phyloP scores from a whole-genome alignment of 495 filamentous ascomycete genomes.

The Talaromyces trachyspermus region DNA sequence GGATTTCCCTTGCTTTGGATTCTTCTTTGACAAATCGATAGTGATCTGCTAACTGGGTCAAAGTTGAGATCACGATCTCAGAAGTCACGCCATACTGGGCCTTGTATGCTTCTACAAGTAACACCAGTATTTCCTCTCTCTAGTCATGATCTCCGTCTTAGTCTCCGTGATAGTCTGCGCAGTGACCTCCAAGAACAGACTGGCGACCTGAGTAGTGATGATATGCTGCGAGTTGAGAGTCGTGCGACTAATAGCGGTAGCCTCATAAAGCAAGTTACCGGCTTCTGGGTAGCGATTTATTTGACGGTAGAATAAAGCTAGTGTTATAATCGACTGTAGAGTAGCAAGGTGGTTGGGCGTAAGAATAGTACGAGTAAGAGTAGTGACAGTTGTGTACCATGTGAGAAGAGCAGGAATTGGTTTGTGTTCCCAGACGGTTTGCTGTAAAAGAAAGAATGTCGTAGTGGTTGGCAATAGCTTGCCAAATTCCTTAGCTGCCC shows the following conservation, averaged over 20 bases:
- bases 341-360: conserved; percentile 16
- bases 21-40: conserved; percentile 21
- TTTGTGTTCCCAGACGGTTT: conserved; percentile 24
- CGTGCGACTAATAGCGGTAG: conserved; percentile 19
- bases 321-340: conserved; percentile 21
- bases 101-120: conserved; percentile 31
- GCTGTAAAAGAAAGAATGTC: conserved; percentile 21
- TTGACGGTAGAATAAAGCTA: conserved; percentile 19
- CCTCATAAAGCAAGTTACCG: conserved; percentile 15
- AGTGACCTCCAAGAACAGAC: conserved; percentile 26
- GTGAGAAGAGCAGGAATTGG: conserved; percentile 19
- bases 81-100: conserved; percentile 26
- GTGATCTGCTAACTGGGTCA: conserved; percentile 26
- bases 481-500: conserved; percentile 21
- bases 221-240: conserved; percentile 21
- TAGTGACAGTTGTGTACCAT: conserved; percentile 21
- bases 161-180: conserved; percentile 18
- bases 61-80: conserved; percentile 22
- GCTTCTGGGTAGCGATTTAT: conserved; percentile 11
- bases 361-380: conserved; percentile 21
- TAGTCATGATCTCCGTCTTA: conserved; percentile 29
- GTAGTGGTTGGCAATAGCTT: conserved; percentile 22
- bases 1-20: conserved; percentile 14
- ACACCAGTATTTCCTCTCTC: conserved; percentile 21
- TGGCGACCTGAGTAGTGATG: conserved; percentile 27